phyloP scores from a whole-genome alignment of 176 grass and related monocot species.

The Aegilops tauschii region DNA sequence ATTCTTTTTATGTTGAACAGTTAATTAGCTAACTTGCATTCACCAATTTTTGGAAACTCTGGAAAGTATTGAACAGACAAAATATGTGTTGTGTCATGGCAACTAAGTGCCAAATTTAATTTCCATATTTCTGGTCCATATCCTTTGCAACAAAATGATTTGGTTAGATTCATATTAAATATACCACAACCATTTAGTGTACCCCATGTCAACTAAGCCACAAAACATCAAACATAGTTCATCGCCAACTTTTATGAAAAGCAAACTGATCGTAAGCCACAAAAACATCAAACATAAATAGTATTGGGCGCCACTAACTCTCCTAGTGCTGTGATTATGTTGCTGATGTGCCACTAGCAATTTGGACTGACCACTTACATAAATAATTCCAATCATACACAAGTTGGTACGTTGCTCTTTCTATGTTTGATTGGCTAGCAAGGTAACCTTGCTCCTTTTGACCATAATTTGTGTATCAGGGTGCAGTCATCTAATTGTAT shows the following conservation, averaged over 20 bases:
- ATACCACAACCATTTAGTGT: background rate
- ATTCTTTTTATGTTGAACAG: background rate
- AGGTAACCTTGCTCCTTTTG: background rate
- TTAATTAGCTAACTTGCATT: no score
- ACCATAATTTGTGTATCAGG: background rate
- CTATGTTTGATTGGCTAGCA: background rate
- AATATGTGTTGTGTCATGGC: background rate
- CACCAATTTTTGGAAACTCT: background rate
- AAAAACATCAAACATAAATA: background rate
- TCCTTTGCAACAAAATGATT: background rate
- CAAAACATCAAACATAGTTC: background rate
- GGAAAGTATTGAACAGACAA: background rate
- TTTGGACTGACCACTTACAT: slow-evolving; percentile 13
- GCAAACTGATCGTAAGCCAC: background rate
- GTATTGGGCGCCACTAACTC: background rate
- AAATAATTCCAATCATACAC: slow-evolving; percentile 26
- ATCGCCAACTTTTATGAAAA: background rate
- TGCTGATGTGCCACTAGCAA: slow-evolving; percentile 18
- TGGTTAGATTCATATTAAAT: background rate
- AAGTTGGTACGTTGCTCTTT: slow-evolving; percentile 21
- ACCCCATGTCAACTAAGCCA: background rate
- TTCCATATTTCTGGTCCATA: background rate
- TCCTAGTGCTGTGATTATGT: slow-evolving; percentile 37
- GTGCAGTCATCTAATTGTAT: background rate
- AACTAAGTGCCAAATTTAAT: background rate